Evolutionary conservation across 2,329 filamentous ascomycete species (phyloP), one percentile per base, ranked within the genome.

Genomic region (Rutstroemia sp.): DNA sequence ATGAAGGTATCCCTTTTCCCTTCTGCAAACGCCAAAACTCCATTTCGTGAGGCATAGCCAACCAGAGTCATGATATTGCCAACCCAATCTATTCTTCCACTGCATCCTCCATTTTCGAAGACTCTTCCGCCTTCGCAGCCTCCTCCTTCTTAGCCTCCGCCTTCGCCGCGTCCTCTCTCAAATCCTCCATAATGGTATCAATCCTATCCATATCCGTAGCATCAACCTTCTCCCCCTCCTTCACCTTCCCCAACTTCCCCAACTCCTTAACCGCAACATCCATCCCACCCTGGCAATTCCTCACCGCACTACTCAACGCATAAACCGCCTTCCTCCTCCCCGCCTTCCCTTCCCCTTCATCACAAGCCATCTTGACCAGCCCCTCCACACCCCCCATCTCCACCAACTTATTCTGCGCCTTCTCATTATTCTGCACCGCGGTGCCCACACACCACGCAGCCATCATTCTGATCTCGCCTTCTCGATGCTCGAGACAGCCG

Each of bases 381-480:
- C 73, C 79, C 39, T 86, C 81, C 30, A 96, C 76, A 3, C 86
- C 89, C 34, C 87, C 88, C 60, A 78, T 72, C 38, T 77, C 78
- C 25, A 81, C 63, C 54, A 83, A 71, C 51, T 82, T 82, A 74
- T 94, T 89, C 74, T 99, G 94, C 51, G 83, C 85, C 69, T 86
- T 87, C 64, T 81, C 79, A 72, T 99, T 97, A 75, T 99, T 99
- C 78, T 97, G 92, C 58, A 99, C 94, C 9, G 94, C 92, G 5
- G 92, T 96, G 51, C 89, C 90, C 57, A 94, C 76, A 74, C 91
- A 96, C 89, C 90, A 96, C n/a, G 91, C 91, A 2, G 92, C 92
- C 81, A 90, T 91, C 65, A 78, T 83, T 61, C 92, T 79, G 67
- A 96, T 76, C 61, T 94, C 88, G 5, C 78, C 69, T 67, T 94